Base-by-base conservation (phyloP, 805 yeast species). In the Yamadazyma ubonensis region DNA sequence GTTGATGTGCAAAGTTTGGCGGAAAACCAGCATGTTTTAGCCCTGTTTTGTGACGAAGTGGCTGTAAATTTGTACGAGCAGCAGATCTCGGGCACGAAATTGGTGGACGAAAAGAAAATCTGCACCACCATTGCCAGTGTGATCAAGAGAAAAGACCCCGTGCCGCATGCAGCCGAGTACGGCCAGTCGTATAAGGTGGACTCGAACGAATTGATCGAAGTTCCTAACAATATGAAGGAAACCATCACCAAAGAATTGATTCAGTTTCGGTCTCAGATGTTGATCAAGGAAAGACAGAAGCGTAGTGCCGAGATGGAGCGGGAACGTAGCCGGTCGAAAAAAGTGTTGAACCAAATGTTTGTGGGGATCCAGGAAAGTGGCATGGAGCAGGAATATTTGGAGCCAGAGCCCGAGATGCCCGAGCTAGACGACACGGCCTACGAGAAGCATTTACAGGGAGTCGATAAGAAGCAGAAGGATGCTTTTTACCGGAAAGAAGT, bases 181-280 rank as follows among this genome's bases (percentile, higher is more conserved):
- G 65, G 61, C 46, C 54, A 51, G 33, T 53, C 53, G 22, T 81
- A 81, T 52, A 67, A 71, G 39, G 75, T 81, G 22, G 83, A 81
- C 52, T 66, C 70, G n/a, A 60, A 64, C 33, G 86, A 80, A 49
- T 54, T 81, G 39, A 60, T 68, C 10, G 86, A 78, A 46, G 73
- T 81, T 3, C 85, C 86, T 2, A 57, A 60, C 17, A 73, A 74
- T 18, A 62, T 76, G 65, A 56, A 73, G 32, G 81, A 78, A 15
- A 63, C 61, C n/a, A 74, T 80, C 26, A 71, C 67, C 14, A 67
- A 68, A 40, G 78, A 76, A 42, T 72, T 81, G 41, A 65, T 78
- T 42, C 74, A 71, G 44, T 81, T 81, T 52, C 59, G 86, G 51
- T 62, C 79, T 16, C 71, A 70, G 30, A 81, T 80, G 19, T 52